Evolutionary conservation across 2,329 filamentous ascomycete species (phyloP).

Genomic region (Parastagonospora nodorum): DNA sequence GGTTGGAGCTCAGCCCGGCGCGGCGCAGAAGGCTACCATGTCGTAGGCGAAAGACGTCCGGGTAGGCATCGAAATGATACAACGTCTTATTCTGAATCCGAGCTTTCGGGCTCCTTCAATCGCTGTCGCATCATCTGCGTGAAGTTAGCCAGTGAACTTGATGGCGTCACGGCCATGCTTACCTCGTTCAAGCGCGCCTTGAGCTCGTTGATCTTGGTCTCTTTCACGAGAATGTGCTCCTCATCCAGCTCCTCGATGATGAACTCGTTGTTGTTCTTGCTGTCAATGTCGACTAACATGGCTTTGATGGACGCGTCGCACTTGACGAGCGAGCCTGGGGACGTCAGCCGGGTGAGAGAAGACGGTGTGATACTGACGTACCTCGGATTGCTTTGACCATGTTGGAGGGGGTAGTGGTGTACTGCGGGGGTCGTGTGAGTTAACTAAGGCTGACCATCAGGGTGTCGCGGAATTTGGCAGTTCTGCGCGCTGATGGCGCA

Average conservation of each 20-base stretch:
- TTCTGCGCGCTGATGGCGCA: background rate
- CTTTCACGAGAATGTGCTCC: conserved; percentile 74
- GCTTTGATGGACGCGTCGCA: conserved; percentile 88
- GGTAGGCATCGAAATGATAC: background rate
- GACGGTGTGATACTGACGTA: conserved; percentile 24
- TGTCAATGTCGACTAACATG: conserved; percentile 79
- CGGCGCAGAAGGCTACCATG: conserved; percentile 50
- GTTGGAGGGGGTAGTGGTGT: conserved; percentile 19
- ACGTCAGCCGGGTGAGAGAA: conserved; percentile 3
- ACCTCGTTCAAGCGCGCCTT: conserved; percentile 73
- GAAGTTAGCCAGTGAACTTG: conserved; percentile 4
- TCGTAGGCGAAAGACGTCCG: conserved; percentile 18
- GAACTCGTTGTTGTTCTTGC: conserved; percentile 67
- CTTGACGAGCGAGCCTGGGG: conserved; percentile 72
- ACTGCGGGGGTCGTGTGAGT: conserved; percentile 6
- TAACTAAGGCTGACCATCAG: conserved; percentile 25
- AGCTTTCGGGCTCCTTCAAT: conserved; percentile 44
- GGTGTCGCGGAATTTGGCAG: conserved; percentile 18
- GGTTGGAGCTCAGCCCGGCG: conserved; percentile 45
- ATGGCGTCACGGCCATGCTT: conserved; percentile 13
- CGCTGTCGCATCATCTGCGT: conserved; percentile 44
- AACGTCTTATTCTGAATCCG: conserved; percentile 37
- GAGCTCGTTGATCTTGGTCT: conserved; percentile 70
- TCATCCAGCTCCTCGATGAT: conserved; percentile 84
- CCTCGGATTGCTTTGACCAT: conserved; percentile 66